A percentile compares a stretch with the other conserved stretches of the same genome.
Evolutionary conservation across 306 rosid genomes (phyloP).

Genomic region (Hippophae tibetana): DNA sequence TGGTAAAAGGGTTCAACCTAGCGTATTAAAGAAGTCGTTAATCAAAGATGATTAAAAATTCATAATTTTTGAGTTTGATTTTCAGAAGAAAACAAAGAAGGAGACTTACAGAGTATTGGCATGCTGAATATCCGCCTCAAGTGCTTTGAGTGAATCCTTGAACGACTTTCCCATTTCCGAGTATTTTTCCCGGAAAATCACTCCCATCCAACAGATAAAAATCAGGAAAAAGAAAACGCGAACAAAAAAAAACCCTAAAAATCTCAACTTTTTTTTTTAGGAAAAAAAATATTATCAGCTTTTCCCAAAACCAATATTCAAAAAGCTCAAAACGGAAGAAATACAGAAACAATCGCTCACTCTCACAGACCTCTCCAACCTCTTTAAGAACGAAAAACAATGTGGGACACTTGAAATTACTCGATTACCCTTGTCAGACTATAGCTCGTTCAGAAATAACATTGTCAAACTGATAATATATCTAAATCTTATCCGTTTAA

Average conservation of each 20-base stretch:
- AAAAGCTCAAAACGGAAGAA: conserved; percentile 3
- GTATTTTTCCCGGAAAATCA: conserved; percentile 16
- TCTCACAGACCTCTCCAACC: neutral
- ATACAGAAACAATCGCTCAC: conserved; percentile 10
- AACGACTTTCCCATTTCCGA: conserved; percentile 65
- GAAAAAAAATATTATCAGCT: neutral
- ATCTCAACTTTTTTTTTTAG: neutral
- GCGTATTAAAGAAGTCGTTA: neutral
- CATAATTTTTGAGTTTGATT: neutral
- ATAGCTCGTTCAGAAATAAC: no score
- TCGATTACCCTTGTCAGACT: no score
- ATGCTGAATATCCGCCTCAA: conserved; percentile 85
- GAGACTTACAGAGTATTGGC: conserved; percentile 75
- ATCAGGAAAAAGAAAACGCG: neutral
- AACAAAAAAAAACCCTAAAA: conserved; percentile 1
- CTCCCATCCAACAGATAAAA: conserved; percentile 24
- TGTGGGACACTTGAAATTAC: no score
- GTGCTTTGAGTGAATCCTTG: conserved; percentile 81
- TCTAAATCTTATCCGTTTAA: no score
- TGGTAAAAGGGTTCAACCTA: no score
- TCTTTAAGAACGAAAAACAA: no score
- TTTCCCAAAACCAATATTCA: neutral
- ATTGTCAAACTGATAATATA: no score
- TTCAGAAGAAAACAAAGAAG: neutral
- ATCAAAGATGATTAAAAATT: neutral